Evolutionary conservation across 2,329 filamentous ascomycete species (phyloP).

Genomic region (Alternaria alternata): DNA sequence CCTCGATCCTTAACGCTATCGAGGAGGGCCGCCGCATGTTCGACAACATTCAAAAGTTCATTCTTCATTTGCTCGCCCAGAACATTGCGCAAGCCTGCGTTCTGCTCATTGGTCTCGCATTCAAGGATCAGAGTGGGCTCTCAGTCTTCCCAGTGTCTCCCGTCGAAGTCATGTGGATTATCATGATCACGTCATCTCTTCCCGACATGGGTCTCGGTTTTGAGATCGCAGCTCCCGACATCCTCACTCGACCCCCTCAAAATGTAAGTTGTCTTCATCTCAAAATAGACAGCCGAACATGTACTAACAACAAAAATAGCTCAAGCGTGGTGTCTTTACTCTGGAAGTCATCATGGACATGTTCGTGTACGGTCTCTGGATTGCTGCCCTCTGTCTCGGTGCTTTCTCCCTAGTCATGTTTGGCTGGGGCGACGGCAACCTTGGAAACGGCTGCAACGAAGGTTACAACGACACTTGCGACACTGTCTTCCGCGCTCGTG

Average conservation of each 20-base stretch:
- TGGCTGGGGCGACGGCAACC: conserved; percentile 43
- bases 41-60: conserved; percentile 57
- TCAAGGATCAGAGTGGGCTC: conserved; percentile 42
- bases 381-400: conserved; percentile 44
- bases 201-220: conserved; percentile 49
- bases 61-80: conserved; percentile 43
- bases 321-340: conserved; percentile 46
- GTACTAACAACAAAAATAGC: conserved; percentile 18
- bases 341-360: conserved; percentile 47
- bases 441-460: conserved; percentile 45
- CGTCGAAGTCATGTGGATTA: conserved; percentile 51
- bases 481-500: conserved; percentile 63
- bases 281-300: background rate
- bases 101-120: conserved; percentile 46
- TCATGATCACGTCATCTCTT: conserved; percentile 49
- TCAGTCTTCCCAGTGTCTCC: conserved; percentile 50
- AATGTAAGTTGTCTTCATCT: conserved; percentile 11
- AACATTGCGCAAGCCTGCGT: conserved; percentile 48
- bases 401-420: conserved; percentile 48
- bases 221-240: conserved; percentile 46
- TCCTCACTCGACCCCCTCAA: conserved; percentile 30
- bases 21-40: conserved; percentile 57
- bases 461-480: conserved; percentile 37
- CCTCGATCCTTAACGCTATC: conserved; percentile 56
- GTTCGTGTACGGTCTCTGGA: conserved; percentile 47